phyloP scores from a whole-genome alignment of 768 basidiomycete species.

The Suillus subalutaceus region DNA sequence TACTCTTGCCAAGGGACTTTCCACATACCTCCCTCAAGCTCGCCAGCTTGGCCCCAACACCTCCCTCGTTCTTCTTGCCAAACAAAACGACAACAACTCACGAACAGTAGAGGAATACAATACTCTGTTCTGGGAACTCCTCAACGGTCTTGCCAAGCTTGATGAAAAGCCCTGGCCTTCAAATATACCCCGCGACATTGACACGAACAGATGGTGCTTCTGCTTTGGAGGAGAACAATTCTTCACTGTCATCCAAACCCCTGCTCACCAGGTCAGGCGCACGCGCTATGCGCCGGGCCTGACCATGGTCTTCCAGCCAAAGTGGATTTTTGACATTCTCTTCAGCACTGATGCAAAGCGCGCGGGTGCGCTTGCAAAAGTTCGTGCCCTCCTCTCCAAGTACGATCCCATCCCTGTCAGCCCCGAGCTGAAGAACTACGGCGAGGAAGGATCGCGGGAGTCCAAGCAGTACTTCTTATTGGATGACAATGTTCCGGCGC shows the following conservation, averaged over 20 bases:
- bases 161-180: slow-evolving; percentile 22
- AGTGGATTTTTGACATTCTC: slow-evolving; percentile 28
- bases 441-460: slow-evolving; percentile 24
- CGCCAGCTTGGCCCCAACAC: slow-evolving; percentile 24
- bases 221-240: slow-evolving; percentile 26
- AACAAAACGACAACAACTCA: slow-evolving; percentile 10
- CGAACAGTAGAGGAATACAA: slow-evolving; percentile 25
- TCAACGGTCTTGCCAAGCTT: slow-evolving; percentile 22
- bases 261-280: slow-evolving; percentile 26
- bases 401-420: slow-evolving; percentile 26
- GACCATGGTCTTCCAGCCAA: slow-evolving; percentile 28
- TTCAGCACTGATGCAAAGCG: slow-evolving; percentile 24
- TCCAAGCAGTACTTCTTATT: slow-evolving; percentile 25
- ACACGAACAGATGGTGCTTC: slow-evolving; percentile 24
- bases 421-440: slow-evolving; percentile 27
- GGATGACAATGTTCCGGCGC: slow-evolving; percentile 24
- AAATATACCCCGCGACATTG: slow-evolving; percentile 21
- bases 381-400: slow-evolving; percentile 19
- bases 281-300: slow-evolving; percentile 22
- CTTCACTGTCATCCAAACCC: slow-evolving; percentile 25
- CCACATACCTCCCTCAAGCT: slow-evolving; percentile 19
- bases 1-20: slow-evolving; percentile 20
- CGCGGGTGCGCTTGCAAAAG: slow-evolving; percentile 20
- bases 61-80: slow-evolving; percentile 22
- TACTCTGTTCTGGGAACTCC: slow-evolving; percentile 21